These are phyloP conservation scores for Prillingera fragicola DNA, from an alignment of 1,284 basidiomycete genomes.

Conservation along the genomic window DNA sequence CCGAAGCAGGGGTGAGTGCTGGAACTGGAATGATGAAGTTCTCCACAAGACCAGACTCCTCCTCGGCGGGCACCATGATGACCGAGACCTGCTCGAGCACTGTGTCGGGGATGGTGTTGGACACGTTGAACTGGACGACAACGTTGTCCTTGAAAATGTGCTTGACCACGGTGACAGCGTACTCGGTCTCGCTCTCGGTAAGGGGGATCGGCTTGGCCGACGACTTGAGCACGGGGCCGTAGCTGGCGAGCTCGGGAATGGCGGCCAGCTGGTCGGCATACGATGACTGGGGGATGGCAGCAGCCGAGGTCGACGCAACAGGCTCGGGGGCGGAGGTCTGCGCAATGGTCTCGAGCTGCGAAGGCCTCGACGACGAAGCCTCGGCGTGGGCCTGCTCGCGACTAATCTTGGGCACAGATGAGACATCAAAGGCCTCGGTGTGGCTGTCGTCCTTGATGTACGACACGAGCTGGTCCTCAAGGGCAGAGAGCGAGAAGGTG, in stretches of 20 bases:
- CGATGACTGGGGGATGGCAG: constrained; percentile 74
- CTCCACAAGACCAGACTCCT: constrained; percentile 73
- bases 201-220: constrained; percentile 72
- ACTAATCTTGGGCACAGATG: constrained; percentile 82
- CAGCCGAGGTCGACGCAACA: constrained; percentile 61
- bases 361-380: constrained; percentile 65
- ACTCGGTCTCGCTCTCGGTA: constrained; percentile 97
- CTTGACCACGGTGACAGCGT: constrained; percentile 93
- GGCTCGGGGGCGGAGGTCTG: constrained; percentile 55
- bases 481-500: constrained; percentile 76
- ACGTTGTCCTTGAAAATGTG: constrained; percentile 94
- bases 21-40: constrained; percentile 90
- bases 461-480: constrained; percentile 79
- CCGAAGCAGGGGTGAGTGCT: constrained; percentile 61
- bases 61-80: constrained; percentile 68
- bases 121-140: constrained; percentile 98
- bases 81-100: constrained; percentile 95
- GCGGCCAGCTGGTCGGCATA: constrained; percentile 80
- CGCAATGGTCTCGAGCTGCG: constrained; percentile 65
- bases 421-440: constrained; percentile 68
- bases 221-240: constrained; percentile 85
- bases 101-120: constrained; percentile 97
- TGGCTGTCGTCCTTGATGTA: constrained; percentile 76
- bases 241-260: constrained; percentile 77
- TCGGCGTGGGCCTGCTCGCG: constrained; percentile 82